Evolutionary conservation across 2,329 filamentous ascomycete genomes (phyloP).

Genomic region (Fusarium miscanthi): DNA sequence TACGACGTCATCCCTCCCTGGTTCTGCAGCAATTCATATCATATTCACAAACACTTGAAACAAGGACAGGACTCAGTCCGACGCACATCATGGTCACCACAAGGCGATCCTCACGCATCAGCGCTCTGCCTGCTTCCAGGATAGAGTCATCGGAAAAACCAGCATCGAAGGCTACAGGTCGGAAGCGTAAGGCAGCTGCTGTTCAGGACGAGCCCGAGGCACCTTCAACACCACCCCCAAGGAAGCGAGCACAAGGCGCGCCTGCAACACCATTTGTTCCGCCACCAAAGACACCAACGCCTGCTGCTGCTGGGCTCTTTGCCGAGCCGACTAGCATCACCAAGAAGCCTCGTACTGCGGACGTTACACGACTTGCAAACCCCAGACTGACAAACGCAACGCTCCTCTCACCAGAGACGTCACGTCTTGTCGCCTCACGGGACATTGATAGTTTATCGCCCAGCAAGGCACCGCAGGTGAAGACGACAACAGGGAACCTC

Average conservation of each 20-base stretch:
- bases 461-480: slow-evolving; percentile 52
- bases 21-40: slow-evolving; percentile 20
- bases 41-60: not conserved
- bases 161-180: slow-evolving; percentile 33
- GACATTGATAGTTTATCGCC: slow-evolving; percentile 58
- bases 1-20: slow-evolving; percentile 5
- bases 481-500: slow-evolving; percentile 74
- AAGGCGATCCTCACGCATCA: slow-evolving; percentile 57
- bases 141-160: slow-evolving; percentile 35
- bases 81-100: slow-evolving; percentile 48
- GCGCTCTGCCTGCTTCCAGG: slow-evolving; percentile 36
- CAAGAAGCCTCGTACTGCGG: slow-evolving; percentile 54
- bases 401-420: slow-evolving; percentile 77
- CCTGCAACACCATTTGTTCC: slow-evolving; percentile 36
- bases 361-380: slow-evolving; percentile 67
- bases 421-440: slow-evolving; percentile 67
- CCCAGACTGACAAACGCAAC: slow-evolving; percentile 75
- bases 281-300: slow-evolving; percentile 60
- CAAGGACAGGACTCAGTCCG: slow-evolving; percentile 17
- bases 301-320: slow-evolving; percentile 57
- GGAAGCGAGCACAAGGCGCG: slow-evolving; percentile 45
- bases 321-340: slow-evolving; percentile 46
- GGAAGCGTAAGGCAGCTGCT: slow-evolving; percentile 52
- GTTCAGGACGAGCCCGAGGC: slow-evolving; percentile 37
- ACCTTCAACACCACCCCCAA: slow-evolving; percentile 49